Evolutionary conservation across 257 asterid species (phyloP).

Genomic region (Lithospermum erythrorhizon): DNA sequence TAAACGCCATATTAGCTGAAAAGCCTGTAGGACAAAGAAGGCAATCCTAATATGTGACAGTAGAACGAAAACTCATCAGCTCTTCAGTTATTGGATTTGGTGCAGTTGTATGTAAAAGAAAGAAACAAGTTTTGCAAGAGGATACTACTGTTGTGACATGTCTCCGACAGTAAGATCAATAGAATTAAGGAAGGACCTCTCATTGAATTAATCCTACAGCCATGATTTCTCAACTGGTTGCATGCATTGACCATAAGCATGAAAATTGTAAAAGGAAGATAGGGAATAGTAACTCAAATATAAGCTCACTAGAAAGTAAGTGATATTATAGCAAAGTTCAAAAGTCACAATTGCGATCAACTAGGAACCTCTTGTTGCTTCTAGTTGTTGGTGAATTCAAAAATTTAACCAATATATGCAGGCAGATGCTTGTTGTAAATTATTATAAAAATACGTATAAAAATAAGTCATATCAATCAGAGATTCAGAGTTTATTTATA

Average conservation of each 20-base stretch:
- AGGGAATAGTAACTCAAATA: not conserved
- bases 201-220: not conserved
- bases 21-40: conserved; percentile 99
- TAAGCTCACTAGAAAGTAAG: no score
- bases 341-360: no score
- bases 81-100: conserved; percentile 6
- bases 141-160: not conserved
- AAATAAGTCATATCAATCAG: no score
- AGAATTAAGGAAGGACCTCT: not conserved
- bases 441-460: no score
- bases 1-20: conserved; percentile 98
- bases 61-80: conserved; percentile 38
- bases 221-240: not conserved
- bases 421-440: no score
- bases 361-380: no score
- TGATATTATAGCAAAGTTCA: no score
- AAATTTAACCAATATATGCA: no score
- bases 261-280: not conserved
- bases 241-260: not conserved
- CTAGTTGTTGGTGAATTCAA: no score
- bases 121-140: not conserved
- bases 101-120: not conserved
- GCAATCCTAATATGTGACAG: conserved; percentile 82
- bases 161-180: not conserved
- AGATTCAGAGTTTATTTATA: no score